Evolutionary conservation across 495 filamentous ascomycete genomes (phyloP).

Genomic region (Penicilliopsis zonata): DNA sequence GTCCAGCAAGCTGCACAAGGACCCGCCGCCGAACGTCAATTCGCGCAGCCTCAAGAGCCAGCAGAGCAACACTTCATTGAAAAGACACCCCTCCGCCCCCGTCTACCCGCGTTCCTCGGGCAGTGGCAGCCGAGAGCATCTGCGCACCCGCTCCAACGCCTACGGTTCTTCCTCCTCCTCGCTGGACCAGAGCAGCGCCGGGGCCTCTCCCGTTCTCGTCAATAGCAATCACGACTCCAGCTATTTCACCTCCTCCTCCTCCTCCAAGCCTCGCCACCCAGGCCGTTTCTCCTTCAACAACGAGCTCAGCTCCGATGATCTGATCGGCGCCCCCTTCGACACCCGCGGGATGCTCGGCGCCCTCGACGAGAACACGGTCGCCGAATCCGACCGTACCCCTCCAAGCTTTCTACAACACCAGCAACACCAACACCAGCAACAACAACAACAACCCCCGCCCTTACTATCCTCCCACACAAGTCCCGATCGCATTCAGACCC

Average conservation of each 20-base stretch:
- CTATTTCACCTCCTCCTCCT: conserved; percentile 17
- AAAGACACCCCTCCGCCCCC: conserved; percentile 60
- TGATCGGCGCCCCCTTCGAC: conserved; percentile 59
- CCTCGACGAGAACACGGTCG: conserved; percentile 44
- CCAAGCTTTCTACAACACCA: too few relatives aligned
- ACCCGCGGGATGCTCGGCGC: conserved; percentile 55
- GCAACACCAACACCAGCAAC: too few relatives aligned
- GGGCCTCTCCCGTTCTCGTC: conserved; percentile 34
- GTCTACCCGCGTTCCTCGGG: conserved; percentile 35
- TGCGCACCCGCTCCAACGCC: conserved; percentile 38
- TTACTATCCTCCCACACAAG: conserved; percentile 44
- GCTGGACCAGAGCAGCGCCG: conserved; percentile 33
- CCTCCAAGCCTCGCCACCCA: conserved; percentile 21
- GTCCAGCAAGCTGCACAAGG: conserved; percentile 38
- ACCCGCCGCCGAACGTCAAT: conserved; percentile 30
- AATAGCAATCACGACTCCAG: conserved; percentile 29
- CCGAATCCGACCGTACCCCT: conserved; percentile 30
- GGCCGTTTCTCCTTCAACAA: conserved; percentile 43
- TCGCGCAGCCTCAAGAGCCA: conserved; percentile 33
- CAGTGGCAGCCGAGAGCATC: conserved; percentile 32
- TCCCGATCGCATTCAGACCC: conserved; percentile 40
- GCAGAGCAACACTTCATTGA: conserved; percentile 38
- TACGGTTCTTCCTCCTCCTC: conserved; percentile 42
- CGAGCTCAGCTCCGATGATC: conserved; percentile 56
- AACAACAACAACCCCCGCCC: conserved; percentile 33